A percentile compares a stretch with the other conserved stretches of the same genome.
phyloP scores from a whole-genome alignment of 768 basidiomycete species.

The Hypholoma sublateritium region DNA sequence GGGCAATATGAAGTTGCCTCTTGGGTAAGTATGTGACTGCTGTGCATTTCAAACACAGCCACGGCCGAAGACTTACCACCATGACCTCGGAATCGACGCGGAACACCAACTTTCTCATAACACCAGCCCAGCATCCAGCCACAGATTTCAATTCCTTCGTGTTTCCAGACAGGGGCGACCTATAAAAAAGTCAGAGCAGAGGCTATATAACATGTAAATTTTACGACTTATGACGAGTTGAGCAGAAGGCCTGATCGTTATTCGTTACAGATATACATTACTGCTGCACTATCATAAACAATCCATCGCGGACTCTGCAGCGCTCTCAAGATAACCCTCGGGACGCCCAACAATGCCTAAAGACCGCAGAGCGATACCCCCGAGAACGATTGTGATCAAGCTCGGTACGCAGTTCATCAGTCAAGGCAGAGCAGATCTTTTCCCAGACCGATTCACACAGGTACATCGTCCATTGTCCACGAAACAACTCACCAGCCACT shows the following conservation, averaged over 20 bases:
- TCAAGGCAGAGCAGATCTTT: neutral
- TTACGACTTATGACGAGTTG: no score
- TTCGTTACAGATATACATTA: no score
- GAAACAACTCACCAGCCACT: constrained; percentile 91
- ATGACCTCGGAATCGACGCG: constrained; percentile 3
- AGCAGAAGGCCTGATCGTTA: no score
- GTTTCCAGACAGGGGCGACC: no score
- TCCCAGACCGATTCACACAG: constrained; percentile 36
- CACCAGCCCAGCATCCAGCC: neutral
- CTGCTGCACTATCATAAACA: no score
- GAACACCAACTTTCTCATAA: neutral
- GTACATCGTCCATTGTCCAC: constrained; percentile 96
- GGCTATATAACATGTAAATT: no score
- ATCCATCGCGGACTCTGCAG: neutral
- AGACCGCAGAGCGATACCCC: constrained; percentile 12
- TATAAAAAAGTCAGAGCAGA: no score
- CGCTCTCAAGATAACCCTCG: neutral
- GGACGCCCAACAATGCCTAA: neutral
- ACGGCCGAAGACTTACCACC: neutral
- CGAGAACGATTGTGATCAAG: constrained; percentile 83
- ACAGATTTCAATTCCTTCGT: no score
- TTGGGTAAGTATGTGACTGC: neutral
- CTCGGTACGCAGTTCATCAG: constrained; percentile 49
- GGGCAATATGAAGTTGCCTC: no score
- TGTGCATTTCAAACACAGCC: neutral